phyloP scores from a whole-genome alignment of 179 eudicot genomes.

The Beta corolliflora region DNA sequence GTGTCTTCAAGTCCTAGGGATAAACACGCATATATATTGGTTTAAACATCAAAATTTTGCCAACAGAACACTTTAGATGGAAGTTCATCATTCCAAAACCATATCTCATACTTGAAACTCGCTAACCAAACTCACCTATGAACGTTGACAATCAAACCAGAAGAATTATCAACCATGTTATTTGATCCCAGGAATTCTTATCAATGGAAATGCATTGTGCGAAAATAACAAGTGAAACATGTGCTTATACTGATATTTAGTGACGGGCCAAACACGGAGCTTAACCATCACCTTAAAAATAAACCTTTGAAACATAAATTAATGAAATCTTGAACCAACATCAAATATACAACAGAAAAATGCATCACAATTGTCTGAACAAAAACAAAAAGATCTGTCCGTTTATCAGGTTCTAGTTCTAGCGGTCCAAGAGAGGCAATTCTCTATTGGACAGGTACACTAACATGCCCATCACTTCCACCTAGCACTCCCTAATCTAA shows the following conservation, averaged over 20 bases:
- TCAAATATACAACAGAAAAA: slow-evolving; percentile 32
- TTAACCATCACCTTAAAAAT: background rate
- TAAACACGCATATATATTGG: too few species aligned
- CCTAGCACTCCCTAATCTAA: slow-evolving; percentile 75
- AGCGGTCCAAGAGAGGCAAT: background rate
- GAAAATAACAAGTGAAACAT: too few species aligned
- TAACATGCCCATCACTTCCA: slow-evolving; percentile 56
- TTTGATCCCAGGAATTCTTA: too few species aligned
- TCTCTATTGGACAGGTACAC: background rate
- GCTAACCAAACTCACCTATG: too few species aligned
- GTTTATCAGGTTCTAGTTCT: slow-evolving; percentile 11
- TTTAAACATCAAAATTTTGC: too few species aligned
- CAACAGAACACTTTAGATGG: too few species aligned
- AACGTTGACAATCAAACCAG: too few species aligned
- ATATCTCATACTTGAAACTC: too few species aligned
- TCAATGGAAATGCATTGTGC: too few species aligned
- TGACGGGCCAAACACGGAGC: background rate
- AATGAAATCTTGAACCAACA: slow-evolving; percentile 5
- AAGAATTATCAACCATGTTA: too few species aligned
- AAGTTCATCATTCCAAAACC: too few species aligned
- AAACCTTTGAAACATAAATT: background rate
- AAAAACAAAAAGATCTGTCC: background rate
- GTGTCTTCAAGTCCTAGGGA: too few species aligned
- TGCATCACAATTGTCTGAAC: slow-evolving; percentile 17
- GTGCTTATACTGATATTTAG: background rate